Evolutionary conservation across 257 asterid genomes (phyloP).

Genomic region (Fraxinus pennsylvanica): DNA sequence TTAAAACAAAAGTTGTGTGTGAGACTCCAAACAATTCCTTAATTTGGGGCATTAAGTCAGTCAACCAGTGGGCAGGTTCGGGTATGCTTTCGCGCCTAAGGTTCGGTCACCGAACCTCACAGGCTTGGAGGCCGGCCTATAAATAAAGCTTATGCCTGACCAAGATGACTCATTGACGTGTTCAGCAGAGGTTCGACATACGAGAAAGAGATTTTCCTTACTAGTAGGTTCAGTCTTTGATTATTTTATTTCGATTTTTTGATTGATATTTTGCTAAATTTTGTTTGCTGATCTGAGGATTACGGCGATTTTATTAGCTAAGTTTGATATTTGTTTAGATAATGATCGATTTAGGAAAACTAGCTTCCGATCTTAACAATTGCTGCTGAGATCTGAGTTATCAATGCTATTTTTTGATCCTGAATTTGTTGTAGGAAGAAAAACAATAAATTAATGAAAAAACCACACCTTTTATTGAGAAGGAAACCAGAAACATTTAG

Average conservation of each 20-base stretch:
- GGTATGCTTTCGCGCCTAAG: conserved; percentile 38
- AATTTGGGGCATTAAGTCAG: conserved; percentile 29
- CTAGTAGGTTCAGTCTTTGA: conserved; percentile 24
- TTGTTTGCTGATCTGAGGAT: background rate
- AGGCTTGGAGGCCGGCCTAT: conserved; percentile 46
- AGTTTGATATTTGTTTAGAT: background rate
- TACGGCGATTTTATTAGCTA: background rate
- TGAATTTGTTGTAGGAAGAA: background rate
- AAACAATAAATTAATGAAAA: background rate
- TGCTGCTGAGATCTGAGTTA: conserved; percentile 5
- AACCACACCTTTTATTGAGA: background rate
- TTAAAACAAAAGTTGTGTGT: background rate
- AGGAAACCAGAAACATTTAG: background rate
- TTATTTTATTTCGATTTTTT: background rate
- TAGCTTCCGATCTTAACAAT: conserved; percentile 23
- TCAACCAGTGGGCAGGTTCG: conserved; percentile 62
- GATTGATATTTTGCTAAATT: background rate
- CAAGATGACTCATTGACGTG: conserved; percentile 26
- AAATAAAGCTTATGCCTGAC: conserved; percentile 18
- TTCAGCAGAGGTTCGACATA: conserved; percentile 19
- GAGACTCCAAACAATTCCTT: conserved; percentile 21
- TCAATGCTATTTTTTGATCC: background rate
- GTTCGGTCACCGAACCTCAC: conserved; percentile 40
- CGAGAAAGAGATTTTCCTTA: conserved; percentile 23
- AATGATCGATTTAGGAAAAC: background rate